Evolutionary conservation across 192 early-diverging fungal species (phyloP).

Genomic region (Rhizoclosmatium sp.): DNA sequence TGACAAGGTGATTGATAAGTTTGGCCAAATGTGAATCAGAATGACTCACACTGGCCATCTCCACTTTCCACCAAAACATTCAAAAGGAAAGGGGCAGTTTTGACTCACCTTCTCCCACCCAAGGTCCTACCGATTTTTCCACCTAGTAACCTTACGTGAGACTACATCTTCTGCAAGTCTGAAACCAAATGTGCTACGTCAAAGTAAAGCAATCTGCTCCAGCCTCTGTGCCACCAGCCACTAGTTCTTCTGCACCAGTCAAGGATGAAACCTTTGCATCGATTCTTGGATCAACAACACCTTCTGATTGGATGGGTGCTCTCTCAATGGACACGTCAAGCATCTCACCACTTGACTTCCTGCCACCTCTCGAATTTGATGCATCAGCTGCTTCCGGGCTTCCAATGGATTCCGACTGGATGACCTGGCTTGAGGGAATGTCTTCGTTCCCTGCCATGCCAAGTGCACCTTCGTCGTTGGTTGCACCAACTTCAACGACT

Average conservation of each 20-base stretch:
- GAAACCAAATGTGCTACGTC: conserved; percentile 20
- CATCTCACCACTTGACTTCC: background rate
- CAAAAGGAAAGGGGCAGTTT: no score
- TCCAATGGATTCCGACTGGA: conserved; percentile 9
- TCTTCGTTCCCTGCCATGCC: background rate
- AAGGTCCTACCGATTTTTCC: no score
- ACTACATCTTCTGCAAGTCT: no score
- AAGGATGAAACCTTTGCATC: background rate
- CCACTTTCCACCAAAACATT: no score
- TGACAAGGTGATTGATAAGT: no score
- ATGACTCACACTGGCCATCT: no score
- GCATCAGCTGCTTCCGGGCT: background rate
- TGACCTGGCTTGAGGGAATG: conserved; percentile 25
- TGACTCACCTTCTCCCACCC: no score
- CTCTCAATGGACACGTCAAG: background rate
- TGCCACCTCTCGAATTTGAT: background rate
- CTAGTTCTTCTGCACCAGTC: background rate
- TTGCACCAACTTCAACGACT: background rate
- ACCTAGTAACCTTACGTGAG: no score
- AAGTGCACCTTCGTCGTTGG: background rate
- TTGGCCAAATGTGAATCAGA: no score
- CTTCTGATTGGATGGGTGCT: background rate
- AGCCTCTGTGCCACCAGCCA: background rate
- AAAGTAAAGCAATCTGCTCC: conserved; percentile 3
- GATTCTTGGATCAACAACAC: background rate